Evolutionary conservation across 2,329 filamentous ascomycete genomes (phyloP), one percentile per base, ranked within the genome.

Genomic region (Curvularia verruculosa): DNA sequence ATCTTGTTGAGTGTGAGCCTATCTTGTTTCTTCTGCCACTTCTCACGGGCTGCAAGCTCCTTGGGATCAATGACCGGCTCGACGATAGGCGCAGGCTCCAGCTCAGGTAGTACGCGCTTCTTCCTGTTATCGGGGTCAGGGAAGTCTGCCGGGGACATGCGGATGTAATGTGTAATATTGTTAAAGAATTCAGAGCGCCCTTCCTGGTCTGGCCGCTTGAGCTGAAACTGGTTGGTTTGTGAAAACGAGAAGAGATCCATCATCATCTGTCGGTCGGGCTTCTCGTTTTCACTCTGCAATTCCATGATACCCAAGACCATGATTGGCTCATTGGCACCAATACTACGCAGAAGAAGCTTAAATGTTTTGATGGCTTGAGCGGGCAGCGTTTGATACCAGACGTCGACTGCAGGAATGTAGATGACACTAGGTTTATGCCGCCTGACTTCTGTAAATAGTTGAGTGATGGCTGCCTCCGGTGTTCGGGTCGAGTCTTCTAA

Each of bases 371-470:
- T 86, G 4, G 86, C 85, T 12, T 80, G 79, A 2, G 88, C 86
- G 37, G 92, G 80, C n/a, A 76, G 57, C 0, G 90, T 88, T 12
- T 85, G 79, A 72, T 92, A 94, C 95, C 95, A 99, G 7, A 89
- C 85, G 65, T 96, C 90, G 47, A 98, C 86, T 65, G 92, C 89
- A 2, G 95, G 94, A 41, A 99, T 90, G 76, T 93, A 98, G 49
- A 99, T 95, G 36, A 98, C 91, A 73, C 92, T 96, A 0, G 95
- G 95, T 75, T 96, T 97, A 74, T 97, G 92, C 36, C 93, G 88
- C 75, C 94, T 91, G 36, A 96, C 91, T 78, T 98, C 95, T 0
- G 91, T 88, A 71, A 99, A 98, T 7, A 96, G 83, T 64, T 93
- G 89, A 12, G 96, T 92, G 61, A 99, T 87, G 9, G 93, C 91